Evolutionary conservation across 1,139 yeast species (phyloP), one percentile per base, ranked within the genome.

Genomic region (Sugiyamaella pinicola): DNA sequence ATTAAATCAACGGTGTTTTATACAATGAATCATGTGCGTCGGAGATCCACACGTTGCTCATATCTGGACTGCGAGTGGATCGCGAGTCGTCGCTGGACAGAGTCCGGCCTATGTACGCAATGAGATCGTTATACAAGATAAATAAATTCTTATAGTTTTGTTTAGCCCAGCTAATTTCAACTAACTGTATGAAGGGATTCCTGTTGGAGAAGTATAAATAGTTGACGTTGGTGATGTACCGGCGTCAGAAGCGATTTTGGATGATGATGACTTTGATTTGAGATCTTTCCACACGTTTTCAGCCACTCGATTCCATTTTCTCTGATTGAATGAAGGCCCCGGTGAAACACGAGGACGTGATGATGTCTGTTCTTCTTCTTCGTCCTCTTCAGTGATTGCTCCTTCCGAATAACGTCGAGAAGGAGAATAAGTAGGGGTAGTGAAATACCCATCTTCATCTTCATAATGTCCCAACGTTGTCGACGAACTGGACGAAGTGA

Each of bases 381-480:
- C 46, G 13, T 44, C 55, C 15, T 48, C 55, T 44, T 52, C 55
- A 12, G 43, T 41, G 19, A 49, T 52, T 24, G 55, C 40, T 8
- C 39, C 55, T 18, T 33, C 46, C 15, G 49, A 43, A 19, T 37
- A 45, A 8, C 52, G 13, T 37, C 55, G 45, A 15, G 37, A 13
- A 26, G 47, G 39, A 7, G 55, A 51, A 19, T 29, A 42, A n/a
- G 51, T 21, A 3, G 51, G 26, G 1, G 39, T 41, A 28, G 35
- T 47, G 17, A 38, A 43, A 28, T 52, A 52, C 12, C 55, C 55
- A 43, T 52, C 55, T 40, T 52, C 55, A 33, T 52, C 55, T n/a
- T 52, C 55, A 42, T 52, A 52, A 39, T 47, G 49, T n/a, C 45
- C 45, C 5, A 47, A 35, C 2, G 49, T 46, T 1, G 38, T 26